Evolutionary conservation across 805 yeast species (phyloP), one percentile per base, ranked within the genome.

Genomic region (Sugiyamaella mastotermitis): DNA sequence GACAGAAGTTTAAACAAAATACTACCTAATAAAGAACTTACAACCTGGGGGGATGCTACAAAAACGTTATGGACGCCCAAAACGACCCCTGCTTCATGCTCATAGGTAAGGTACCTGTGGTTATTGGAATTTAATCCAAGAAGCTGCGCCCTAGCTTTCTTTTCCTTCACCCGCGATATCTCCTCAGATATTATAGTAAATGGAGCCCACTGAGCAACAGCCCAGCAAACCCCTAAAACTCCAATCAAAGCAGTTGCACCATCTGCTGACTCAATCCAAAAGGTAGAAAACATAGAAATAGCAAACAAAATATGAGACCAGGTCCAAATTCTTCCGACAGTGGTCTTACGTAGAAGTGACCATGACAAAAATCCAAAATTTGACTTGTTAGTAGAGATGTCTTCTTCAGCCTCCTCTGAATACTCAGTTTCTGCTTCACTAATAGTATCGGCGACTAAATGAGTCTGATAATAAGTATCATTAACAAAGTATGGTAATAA

Each of bases 141-240:
- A 3, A 55, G 48, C 8, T 41, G 53, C 14, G 53, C 41, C 5
- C 46, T 53, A 17, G 52, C 42, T 41, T 69, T 71, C 20, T 68
- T 61, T 46, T 69, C 74, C 43, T 69, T 72, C 21, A 74, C 69
- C 37, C 77, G 56, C 21, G 76, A 63, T 13, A 73, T 62, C 44
- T 74, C 80, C 48, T 74, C 78, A 23, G 80, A 71, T 8, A 78
- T 74, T 26, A 78, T 50, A 1, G 76, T 76, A 54, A 76, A 78
- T 5, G 83, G 83, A 2, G 78, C 76, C 83, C 83, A 78, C 13
- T 75, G 63, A 0, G 81, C 78, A 42, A 65, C 65, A 1, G 83
- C 82, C 83, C 83, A 78, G 0, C 81, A 70, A 15, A 77, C 58
- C 2, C 83, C 83, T 31, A 76, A 52, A 11, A 76, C 48, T 0